Base-by-base conservation (phyloP, 225 moss, liverwort and hornwort genomes). In the Takakia lepidozioides region DNA sequence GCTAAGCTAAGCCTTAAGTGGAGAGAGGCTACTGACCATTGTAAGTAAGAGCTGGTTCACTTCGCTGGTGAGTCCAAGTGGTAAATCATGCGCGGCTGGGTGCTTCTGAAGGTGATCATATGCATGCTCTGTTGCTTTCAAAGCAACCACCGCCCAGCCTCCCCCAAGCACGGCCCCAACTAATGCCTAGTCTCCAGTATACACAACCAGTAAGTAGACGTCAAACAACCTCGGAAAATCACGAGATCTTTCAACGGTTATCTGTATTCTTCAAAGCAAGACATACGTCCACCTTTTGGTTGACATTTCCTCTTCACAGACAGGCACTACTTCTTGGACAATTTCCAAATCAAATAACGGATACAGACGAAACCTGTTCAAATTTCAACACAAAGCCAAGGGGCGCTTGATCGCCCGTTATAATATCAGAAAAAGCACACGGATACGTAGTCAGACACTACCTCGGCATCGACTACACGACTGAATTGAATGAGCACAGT, bases 21-120 rank as follows among this genome's bases (percentile, higher is more conserved):
- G n/a, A n/a, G n/a, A n/a, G n/a, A 14, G 29, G 3, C 15, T 21
- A 54, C 86, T 65, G 20, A 86, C 86, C 63, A 69, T 54, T n/a
- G 83, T 83, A 40, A 83, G 67, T 41, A 91, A 9, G 34, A 83
- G 61, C 54, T 86, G 83, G 57, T 86, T 91, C 1, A 83, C 83
- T 55, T 86, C 83, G 25, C 20, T 62, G 30, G 81, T 81, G 72
- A 86, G 80, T 42, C 83, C 81, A 2, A 78, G 54, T 0, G 86
- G 90, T 19, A 91, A 80, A 49, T 86, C 48, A 38, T 76, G 89
- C 19, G 83, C 80, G n/a, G 74, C 76, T 18, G 83, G 89, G 37
- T 86, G 80, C 15, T 42, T 59, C 56, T 65, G 71, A 47, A 91
- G 32, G 43, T 81, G 77, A 35, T 78, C 51, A 35, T 78, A 81